Evolutionary conservation across 495 filamentous ascomycete genomes (phyloP).

Genomic region (Darksidea phi): DNA sequence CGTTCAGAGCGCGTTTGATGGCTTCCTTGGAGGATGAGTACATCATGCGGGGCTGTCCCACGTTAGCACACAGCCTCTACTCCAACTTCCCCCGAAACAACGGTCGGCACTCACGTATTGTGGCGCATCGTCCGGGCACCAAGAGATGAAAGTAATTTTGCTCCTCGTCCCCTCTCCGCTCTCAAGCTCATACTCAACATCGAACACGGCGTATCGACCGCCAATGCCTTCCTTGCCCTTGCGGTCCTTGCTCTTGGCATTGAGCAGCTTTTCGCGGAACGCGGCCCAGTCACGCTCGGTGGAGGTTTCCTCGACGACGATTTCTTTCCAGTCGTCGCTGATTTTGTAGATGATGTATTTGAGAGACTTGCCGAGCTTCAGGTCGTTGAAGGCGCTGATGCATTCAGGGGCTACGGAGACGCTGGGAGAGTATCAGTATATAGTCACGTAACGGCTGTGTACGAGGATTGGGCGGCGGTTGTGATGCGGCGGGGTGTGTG

Average conservation of each 20-base stretch:
- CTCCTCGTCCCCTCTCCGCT: conserved; percentile 76
- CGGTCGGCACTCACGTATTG: conserved; percentile 70
- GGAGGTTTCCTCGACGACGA: conserved; percentile 76
- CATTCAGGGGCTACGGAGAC: conserved; percentile 77
- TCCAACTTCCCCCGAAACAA: conserved; percentile 14
- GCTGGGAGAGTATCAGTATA: conserved; percentile 49
- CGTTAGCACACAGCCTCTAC: conserved; percentile 4
- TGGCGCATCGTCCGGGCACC: conserved; percentile 81
- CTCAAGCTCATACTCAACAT: conserved; percentile 79
- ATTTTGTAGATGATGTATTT: conserved; percentile 99
- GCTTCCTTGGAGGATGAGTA: conserved; percentile 95
- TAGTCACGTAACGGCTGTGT: neutral
- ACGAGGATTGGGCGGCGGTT: no score
- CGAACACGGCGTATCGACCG: conserved; percentile 91
- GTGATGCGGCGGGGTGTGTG: neutral
- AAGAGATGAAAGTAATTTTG: conserved; percentile 95
- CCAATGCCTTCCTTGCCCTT: conserved; percentile 62
- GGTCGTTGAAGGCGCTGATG: conserved; percentile 79
- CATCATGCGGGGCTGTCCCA: conserved; percentile 77
- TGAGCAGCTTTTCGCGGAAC: conserved; percentile 77
- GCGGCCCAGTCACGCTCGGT: conserved; percentile 43
- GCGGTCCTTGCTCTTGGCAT: conserved; percentile 58
- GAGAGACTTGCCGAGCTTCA: conserved; percentile 82
- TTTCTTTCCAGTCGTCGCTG: conserved; percentile 84
- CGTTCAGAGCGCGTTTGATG: conserved; percentile 82